phyloP scores from a whole-genome alignment of 768 basidiomycete species.

The Cubamyces lactineus region DNA sequence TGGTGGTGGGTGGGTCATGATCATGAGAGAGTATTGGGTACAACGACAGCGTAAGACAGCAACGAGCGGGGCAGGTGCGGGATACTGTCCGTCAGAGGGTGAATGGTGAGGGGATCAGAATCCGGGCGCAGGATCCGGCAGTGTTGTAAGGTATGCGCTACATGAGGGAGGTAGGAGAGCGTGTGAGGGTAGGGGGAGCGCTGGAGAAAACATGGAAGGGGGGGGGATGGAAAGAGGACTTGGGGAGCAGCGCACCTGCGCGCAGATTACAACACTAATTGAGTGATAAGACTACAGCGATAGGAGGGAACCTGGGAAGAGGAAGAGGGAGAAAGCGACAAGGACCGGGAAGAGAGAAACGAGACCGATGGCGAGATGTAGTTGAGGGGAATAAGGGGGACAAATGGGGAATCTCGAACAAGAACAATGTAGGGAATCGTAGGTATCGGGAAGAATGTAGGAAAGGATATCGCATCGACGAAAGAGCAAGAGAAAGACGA shows the following conservation, averaged over 20 bases:
- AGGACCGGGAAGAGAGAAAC: background rate
- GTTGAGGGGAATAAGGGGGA: background rate
- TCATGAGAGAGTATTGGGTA: conserved; percentile 22
- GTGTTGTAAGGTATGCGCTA: conserved; percentile 22
- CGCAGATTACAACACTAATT: conserved; percentile 24
- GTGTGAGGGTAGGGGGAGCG: background rate
- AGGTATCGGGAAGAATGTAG: conserved; percentile 12
- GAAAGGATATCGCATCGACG: conserved; percentile 12
- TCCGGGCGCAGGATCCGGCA: background rate
- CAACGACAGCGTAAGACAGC: conserved; percentile 31
- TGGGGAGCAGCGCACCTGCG: conserved; percentile 21
- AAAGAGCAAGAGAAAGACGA: background rate
- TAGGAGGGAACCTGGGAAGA: conserved; percentile 3
- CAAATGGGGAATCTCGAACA: background rate
- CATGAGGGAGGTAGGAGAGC: background rate
- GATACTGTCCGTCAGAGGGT: conserved; percentile 23
- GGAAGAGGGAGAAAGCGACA: background rate
- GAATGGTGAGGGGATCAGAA: too few species aligned
- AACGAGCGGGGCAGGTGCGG: conserved; percentile 16
- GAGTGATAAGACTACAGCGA: conserved; percentile 29
- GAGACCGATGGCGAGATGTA: background rate
- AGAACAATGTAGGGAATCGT: conserved; percentile 1
- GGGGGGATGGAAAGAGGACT: background rate
- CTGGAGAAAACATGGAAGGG: background rate
- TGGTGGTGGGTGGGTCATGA: conserved; percentile 22